phyloP scores from a whole-genome alignment of 345 rosid genomes.

The Moringa oleifera region DNA sequence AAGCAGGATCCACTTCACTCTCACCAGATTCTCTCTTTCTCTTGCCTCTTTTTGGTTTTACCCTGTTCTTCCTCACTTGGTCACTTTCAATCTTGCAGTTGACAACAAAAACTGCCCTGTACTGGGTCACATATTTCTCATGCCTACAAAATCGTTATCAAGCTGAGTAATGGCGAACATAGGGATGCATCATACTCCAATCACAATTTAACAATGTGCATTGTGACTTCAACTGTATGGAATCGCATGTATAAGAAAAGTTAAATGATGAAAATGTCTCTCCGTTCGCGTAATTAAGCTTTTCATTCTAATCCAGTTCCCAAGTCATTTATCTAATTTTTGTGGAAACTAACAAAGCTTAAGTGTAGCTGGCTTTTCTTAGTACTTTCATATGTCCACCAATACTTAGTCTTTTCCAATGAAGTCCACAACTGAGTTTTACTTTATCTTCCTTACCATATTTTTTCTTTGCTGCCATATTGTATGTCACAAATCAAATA shows the following conservation, averaged over 20 bases:
- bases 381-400: neutral
- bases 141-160: conserved; percentile 44
- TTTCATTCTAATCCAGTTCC: neutral
- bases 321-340: neutral
- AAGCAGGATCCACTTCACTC: conserved; percentile 18
- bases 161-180: neutral
- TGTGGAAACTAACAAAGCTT: neutral
- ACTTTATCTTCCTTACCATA: too few relatives aligned
- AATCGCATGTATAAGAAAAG: too few relatives aligned
- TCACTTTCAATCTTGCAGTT: conserved; percentile 48
- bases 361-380: neutral
- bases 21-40: conserved; percentile 33
- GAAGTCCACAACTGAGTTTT: neutral
- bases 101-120: conserved; percentile 68
- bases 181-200: too few relatives aligned
- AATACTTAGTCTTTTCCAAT: neutral
- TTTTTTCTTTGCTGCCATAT: too few relatives aligned
- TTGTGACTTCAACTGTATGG: too few relatives aligned
- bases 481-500: too few relatives aligned
- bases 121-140: conserved; percentile 62
- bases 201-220: too few relatives aligned
- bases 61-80: conserved; percentile 17
- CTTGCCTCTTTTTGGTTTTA: conserved; percentile 30
- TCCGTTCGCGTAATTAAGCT: neutral
- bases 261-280: neutral